These are phyloP conservation scores for Trichocomaceae sp. DNA, from an alignment of 2,329 filamentous ascomycete genomes.

Conservation along the genomic window DNA sequence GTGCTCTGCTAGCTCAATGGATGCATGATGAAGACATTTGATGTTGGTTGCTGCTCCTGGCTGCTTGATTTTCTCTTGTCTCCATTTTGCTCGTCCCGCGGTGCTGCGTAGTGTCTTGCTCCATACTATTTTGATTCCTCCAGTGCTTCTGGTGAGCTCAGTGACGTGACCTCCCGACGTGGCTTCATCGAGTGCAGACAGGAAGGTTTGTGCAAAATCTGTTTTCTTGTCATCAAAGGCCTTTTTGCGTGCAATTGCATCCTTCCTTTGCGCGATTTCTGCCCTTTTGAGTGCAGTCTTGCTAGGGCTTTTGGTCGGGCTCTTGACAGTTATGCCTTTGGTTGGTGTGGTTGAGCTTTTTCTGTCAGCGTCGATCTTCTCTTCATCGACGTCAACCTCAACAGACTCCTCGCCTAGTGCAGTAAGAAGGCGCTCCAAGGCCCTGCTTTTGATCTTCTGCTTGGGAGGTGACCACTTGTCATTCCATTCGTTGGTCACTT, in stretches of 20 bases:
- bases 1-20: constrained; percentile 82
- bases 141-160: constrained; percentile 44
- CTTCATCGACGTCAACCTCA: constrained; percentile 28
- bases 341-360: not conserved
- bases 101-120: constrained; percentile 57
- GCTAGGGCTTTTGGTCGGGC: constrained; percentile 23
- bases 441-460: constrained; percentile 16
- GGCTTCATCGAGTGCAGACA: constrained; percentile 49
- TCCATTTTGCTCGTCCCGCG: constrained; percentile 64
- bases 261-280: constrained; percentile 32
- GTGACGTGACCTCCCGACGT: constrained; percentile 46
- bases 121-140: constrained; percentile 56
- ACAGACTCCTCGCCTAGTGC: constrained; percentile 34
- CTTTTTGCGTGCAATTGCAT: constrained; percentile 36
- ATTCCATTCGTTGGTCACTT: constrained; percentile 48
- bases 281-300: constrained; percentile 35
- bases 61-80: constrained; percentile 48
- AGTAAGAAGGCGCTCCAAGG: constrained; percentile 19
- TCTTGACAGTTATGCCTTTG: not conserved
- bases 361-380: not conserved
- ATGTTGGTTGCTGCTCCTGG: constrained; percentile 9
- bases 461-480: constrained; percentile 50
- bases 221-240: constrained; percentile 51
- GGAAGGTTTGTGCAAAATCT: constrained; percentile 47
- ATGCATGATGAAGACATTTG: constrained; percentile 53